Evolutionary conservation across 192 early-diverging fungal species (phyloP).

Genomic region (Glomus cerebriforme): DNA sequence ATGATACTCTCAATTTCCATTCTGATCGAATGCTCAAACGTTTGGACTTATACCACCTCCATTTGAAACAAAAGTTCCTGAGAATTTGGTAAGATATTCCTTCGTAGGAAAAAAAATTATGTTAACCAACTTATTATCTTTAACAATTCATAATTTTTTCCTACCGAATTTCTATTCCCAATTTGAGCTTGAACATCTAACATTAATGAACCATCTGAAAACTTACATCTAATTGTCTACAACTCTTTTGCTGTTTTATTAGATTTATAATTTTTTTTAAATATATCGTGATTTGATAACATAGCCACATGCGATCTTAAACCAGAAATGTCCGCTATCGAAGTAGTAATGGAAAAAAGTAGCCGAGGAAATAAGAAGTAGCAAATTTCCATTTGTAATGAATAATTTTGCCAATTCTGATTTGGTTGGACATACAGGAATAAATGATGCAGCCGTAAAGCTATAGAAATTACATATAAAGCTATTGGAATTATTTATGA

Average conservation of each 20-base stretch:
- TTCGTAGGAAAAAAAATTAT: background rate
- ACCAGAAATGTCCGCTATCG: slow-evolving; percentile 92
- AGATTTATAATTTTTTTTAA: no score
- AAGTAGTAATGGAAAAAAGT: slow-evolving; percentile 91
- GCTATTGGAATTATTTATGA: slow-evolving; percentile 93
- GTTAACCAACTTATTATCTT: background rate
- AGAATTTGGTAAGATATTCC: slow-evolving; percentile 60
- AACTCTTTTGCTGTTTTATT: no score
- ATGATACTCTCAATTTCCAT: slow-evolving; percentile 96
- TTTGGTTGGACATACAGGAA: slow-evolving; percentile 97
- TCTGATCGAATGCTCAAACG: slow-evolving; percentile 94
- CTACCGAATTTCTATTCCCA: slow-evolving; percentile 91
- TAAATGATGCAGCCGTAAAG: slow-evolving; percentile 91
- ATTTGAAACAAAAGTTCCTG: slow-evolving; percentile 79
- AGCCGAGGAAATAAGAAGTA: slow-evolving; percentile 72
- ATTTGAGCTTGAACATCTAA: slow-evolving; percentile 83
- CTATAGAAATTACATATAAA: slow-evolving; percentile 91
- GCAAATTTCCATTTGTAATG: slow-evolving; percentile 93
- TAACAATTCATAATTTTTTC: slow-evolving; percentile 25
- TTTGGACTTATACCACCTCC: slow-evolving; percentile 85
- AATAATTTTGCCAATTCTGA: slow-evolving; percentile 99
- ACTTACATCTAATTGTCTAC: no score
- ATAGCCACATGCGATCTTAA: slow-evolving; percentile 97
- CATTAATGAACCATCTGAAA: no score
- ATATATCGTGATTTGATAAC: slow-evolving; percentile 92